Base-by-base conservation (phyloP, 108 stramenopile species). In the Epithemia pelagica region DNA sequence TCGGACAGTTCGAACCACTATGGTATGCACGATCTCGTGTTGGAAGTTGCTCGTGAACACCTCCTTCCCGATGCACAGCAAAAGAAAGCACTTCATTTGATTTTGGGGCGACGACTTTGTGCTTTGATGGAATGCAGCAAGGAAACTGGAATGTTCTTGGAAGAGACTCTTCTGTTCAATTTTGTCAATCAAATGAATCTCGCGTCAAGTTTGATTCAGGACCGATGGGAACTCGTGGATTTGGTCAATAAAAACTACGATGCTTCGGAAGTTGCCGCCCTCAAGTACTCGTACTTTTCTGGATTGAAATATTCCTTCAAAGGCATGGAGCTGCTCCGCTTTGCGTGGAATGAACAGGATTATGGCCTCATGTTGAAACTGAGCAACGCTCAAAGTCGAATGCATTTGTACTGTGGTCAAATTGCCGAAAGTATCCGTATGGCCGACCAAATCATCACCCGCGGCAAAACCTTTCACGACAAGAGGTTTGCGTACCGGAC, bases 161-260 rank as follows among this genome's bases (percentile, higher is more conserved):
- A 57, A 57, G 56, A 57, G 21, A 26, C 56, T 26, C 21, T 57
- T 5, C 26, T 57, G 56, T 26, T 57, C 56, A 23, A 57, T 26
- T 23, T 3, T 23, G 56, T 26, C 7, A 7, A 57, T 7, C 56
- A 57, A 27, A 26, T 26, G 25, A 57, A 57, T 26, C 56, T 57
- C 56, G 56, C 25, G 3, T 23, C 56, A 5, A 21, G 21, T n/a
- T 26, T 57, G 25, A 57, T 57, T 57, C 25, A 57, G 7, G 56
- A 57, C 21, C 25, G 26, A 57, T 57, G 56, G 56, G 56, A 57
- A 21, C 21, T 57, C 5, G 22, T 57, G 18, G 56, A 57, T 21
- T 26, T 57, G 56, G 56, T 26, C 15, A 27, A 57, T 7, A 23
- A 26, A 23, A 57, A 57, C 56, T 57, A 57, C 56, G 25, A 57